Evolutionary conservation across 2,329 filamentous ascomycete species (phyloP).

Genomic region (Sclerotinia sclerotiorum): DNA sequence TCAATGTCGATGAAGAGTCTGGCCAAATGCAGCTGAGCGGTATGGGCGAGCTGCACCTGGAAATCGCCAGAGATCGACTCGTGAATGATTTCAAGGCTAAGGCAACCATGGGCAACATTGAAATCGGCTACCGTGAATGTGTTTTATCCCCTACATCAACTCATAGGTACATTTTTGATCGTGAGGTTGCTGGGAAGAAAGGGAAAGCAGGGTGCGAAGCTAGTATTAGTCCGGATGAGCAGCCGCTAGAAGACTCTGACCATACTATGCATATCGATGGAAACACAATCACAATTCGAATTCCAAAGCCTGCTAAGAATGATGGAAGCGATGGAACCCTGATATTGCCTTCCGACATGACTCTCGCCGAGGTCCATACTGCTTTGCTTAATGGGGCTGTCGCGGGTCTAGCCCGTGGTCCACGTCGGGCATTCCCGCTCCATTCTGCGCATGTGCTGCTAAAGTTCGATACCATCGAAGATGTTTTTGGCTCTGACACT

Average conservation of each 20-base stretch:
- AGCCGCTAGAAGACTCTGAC: slow-evolving; percentile 43
- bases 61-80: slow-evolving; percentile 86
- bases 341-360: slow-evolving; percentile 54
- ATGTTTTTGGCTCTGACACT: slow-evolving; percentile 66
- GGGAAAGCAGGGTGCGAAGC: slow-evolving; percentile 77
- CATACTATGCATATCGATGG: slow-evolving; percentile 59
- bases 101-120: slow-evolving; percentile 82
- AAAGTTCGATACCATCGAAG: slow-evolving; percentile 61
- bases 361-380: slow-evolving; percentile 49
- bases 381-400: slow-evolving; percentile 75
- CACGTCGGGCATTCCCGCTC: slow-evolving; percentile 75
- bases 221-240: slow-evolving; percentile 60
- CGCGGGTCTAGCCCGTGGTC: slow-evolving; percentile 81
- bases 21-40: slow-evolving; percentile 91
- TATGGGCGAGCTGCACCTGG: slow-evolving; percentile 94
- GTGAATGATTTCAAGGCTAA: slow-evolving; percentile 86
- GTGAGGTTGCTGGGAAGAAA: slow-evolving; percentile 74
- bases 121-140: slow-evolving; percentile 92
- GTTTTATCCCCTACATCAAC: slow-evolving; percentile 58
- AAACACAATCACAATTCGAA: slow-evolving; percentile 63
- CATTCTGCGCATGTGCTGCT: slow-evolving; percentile 73
- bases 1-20: slow-evolving; percentile 81
- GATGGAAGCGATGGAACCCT: slow-evolving; percentile 42
- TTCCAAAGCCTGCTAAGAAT: slow-evolving; percentile 39
- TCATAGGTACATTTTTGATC: slow-evolving; percentile 69